phyloP scores from a whole-genome alignment of 1,139 yeast species.

The Candida pseudocylindracea region DNA sequence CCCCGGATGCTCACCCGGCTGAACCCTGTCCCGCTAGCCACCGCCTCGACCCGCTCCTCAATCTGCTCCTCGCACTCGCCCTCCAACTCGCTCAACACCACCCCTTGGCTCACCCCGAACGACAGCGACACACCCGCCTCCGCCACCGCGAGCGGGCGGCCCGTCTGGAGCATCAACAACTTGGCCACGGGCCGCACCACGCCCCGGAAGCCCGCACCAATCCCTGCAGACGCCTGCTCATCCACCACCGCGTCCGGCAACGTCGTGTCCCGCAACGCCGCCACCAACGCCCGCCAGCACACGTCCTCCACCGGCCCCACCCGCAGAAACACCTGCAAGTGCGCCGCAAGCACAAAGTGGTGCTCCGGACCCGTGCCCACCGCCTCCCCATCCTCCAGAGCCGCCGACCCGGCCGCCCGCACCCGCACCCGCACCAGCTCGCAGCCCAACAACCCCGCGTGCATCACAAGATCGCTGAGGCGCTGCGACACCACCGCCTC shows the following conservation, averaged over 20 bases:
- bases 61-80: too few species aligned
- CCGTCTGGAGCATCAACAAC: slow-evolving; percentile 5
- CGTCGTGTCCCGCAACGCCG: slow-evolving; percentile 35
- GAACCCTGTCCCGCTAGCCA: too few species aligned
- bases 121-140: slow-evolving; percentile 27
- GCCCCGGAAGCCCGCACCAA: slow-evolving; percentile 11
- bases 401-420: slow-evolving; percentile 17
- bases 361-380: slow-evolving; percentile 10
- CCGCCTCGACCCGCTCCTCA: too few species aligned
- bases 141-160: slow-evolving; percentile 12
- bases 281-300: slow-evolving; percentile 46
- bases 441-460: slow-evolving; percentile 27
- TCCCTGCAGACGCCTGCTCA: slow-evolving; percentile 12
- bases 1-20: too few species aligned
- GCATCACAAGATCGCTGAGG: slow-evolving; percentile 33
- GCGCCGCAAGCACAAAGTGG: slow-evolving; percentile 48
- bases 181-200: slow-evolving; percentile 20
- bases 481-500: slow-evolving; percentile 67
- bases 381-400: slow-evolving; percentile 17
- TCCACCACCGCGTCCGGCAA: slow-evolving; percentile 49
- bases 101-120: slow-evolving; percentile 23
- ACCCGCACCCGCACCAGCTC: slow-evolving; percentile 22
- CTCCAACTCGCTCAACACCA: too few species aligned
- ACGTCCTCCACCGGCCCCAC: slow-evolving; percentile 67
- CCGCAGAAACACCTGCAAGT: slow-evolving; percentile 57